Evolutionary conservation across 2,329 filamentous ascomycete species (phyloP), one percentile per base, ranked within the genome.

Genomic region (Trichoderma sp.): DNA sequence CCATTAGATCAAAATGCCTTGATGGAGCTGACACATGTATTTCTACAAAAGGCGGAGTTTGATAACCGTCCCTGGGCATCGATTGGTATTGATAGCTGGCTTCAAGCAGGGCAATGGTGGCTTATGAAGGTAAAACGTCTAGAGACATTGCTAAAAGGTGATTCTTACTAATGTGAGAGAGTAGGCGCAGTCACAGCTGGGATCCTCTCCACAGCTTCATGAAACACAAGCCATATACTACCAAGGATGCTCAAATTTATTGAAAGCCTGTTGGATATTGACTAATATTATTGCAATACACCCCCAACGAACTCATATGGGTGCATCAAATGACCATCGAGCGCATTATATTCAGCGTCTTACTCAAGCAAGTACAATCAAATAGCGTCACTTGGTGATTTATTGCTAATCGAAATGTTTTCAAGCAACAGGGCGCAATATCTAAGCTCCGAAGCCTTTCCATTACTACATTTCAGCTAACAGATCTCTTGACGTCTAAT

Each of bases 221-320:
- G 47, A 28, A 9, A 2, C n/a, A 0, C 0, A 11, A 2, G 21
- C 12, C 3, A 39, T 6, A 28, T 62, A 28, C 6, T 28, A 43
- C 4, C 60, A 62, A 39, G 32, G 60, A 1, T 62, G 28, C 6
- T 9, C n/a, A 7, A 62, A 62, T n/a, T 1, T 62, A 0, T 18
- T 39, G 1, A 62, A 62, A 6, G 34, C 60, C n/a, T 62, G 60
- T 12, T 62, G 60, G 34, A 62, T 62, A 43, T 62, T 62, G 60
- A 62, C 60, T 1, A 15, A 30, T 2, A 7, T 63, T 5, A 43
- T 43, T 14, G 60, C 24, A 3, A 63, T 30, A 8, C 60, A 43
- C 1, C 34, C 60, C 5, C 60, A 63, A 1, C 15, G 60, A 15
- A 21, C 7, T 30, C 60, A 63, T 6, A 28, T 63, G 24, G 60